phyloP scores from a whole-genome alignment of 768 basidiomycete genomes.

The Cantharellus cinnabarinus region DNA sequence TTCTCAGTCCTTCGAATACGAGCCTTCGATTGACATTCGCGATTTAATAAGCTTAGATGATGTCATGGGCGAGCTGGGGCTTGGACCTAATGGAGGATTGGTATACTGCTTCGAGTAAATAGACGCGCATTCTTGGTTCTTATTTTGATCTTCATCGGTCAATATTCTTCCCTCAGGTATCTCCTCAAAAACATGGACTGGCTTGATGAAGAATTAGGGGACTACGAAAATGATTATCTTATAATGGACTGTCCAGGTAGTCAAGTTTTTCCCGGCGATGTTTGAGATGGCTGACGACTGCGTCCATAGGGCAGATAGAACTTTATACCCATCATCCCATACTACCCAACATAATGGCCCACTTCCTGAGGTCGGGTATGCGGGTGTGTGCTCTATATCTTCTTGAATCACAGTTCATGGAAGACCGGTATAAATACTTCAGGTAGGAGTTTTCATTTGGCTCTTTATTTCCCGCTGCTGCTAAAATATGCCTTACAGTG shows the following conservation, averaged over 20 bases:
- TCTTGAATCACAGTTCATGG: constrained; percentile 98
- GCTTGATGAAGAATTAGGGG: constrained; percentile 89
- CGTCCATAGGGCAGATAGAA: constrained; percentile 72
- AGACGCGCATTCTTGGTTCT: constrained; percentile 22
- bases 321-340: constrained; percentile 97
- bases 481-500: constrained; percentile 26
- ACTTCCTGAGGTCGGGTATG: constrained; percentile 55
- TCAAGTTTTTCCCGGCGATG: constrained; percentile 6
- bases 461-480: neutral
- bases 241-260: constrained; percentile 80
- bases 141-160: neutral
- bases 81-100: constrained; percentile 92
- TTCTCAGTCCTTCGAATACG: constrained; percentile 71
- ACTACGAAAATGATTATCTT: constrained; percentile 89
- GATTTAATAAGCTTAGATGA: constrained; percentile 84
- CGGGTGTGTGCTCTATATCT: constrained; percentile 80
- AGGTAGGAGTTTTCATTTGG: constrained; percentile 25
- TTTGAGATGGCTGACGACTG: neutral
- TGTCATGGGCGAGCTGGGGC: constrained; percentile 86
- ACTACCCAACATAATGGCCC: constrained; percentile 71
- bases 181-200: constrained; percentile 94
- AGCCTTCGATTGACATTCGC: constrained; percentile 82
- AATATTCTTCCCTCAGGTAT: constrained; percentile 38
- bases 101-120: constrained; percentile 99
- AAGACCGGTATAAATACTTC: constrained; percentile 97